Evolutionary conservation across 2,329 filamentous ascomycete species (phyloP).

Genomic region (Phialemoniopsis sp.): DNA sequence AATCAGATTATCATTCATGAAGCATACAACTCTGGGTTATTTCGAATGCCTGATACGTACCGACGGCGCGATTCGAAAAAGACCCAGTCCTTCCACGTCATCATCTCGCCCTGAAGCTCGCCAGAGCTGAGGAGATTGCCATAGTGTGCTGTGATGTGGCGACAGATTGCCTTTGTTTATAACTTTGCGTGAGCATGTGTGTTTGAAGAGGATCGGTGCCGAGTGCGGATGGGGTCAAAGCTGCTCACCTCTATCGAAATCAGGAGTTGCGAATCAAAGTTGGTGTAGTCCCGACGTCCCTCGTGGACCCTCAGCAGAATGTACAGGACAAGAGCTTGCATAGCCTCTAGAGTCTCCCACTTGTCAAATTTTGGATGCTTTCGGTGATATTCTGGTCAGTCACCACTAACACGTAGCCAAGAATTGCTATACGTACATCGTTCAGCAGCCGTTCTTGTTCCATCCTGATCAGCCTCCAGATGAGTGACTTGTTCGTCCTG

Average conservation of each 20-base stretch:
- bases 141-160: conserved; percentile 1
- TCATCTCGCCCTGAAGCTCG: conserved; percentile 3
- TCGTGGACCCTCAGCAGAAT: conserved; percentile 5
- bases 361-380: conserved; percentile 5
- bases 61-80: conserved; percentile 6
- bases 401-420: no score
- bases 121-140: conserved; percentile 5
- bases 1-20: neutral
- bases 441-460: conserved; percentile 6
- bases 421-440: conserved; percentile 2
- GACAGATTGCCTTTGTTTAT: conserved; percentile 5
- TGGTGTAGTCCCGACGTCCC: conserved; percentile 6
- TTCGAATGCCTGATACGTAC: conserved; percentile 1
- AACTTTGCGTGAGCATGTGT: no score
- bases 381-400: no score
- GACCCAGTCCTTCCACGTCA: conserved; percentile 5
- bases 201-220: neutral
- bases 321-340: conserved; percentile 4
- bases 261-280: conserved; percentile 4
- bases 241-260: conserved; percentile 3
- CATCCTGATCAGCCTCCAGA: conserved; percentile 4
- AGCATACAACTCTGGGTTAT: no score
- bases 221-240: neutral
- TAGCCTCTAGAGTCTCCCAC: conserved; percentile 6
- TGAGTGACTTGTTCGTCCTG: conserved; percentile 5